A percentile compares a stretch with the other conserved stretches of the same genome.
Conservation (phyloP, 2,329 filamentous ascomycete genomes). For the Phaeoacremonium minimum region DNA sequence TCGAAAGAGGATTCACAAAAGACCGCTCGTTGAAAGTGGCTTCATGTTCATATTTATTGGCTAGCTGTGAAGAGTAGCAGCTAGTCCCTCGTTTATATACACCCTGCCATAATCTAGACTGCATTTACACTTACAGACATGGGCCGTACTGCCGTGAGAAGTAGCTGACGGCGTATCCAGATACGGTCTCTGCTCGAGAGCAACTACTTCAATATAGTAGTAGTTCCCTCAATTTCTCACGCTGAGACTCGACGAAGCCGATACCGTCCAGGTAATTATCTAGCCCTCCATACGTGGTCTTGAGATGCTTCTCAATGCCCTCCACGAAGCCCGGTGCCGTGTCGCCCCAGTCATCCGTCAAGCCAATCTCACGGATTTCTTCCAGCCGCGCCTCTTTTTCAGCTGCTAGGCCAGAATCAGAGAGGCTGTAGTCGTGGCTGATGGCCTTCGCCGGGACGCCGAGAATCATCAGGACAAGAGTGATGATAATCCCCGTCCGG, state of each 20-base stretch:
- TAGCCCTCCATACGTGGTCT: conserved; percentile 61
- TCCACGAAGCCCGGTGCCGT: conserved; percentile 63
- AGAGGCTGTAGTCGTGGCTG: conserved; percentile 67
- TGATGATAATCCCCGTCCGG: conserved; percentile 68
- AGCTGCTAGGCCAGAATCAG: conserved; percentile 50
- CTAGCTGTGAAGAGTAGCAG: too few species aligned
- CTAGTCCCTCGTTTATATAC: too few species aligned
- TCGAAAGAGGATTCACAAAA: too few species aligned
- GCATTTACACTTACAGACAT: too few species aligned
- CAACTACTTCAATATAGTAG: conserved; percentile 31
- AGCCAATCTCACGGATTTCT: conserved; percentile 67
- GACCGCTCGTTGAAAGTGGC: too few species aligned
- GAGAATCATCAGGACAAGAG: conserved; percentile 64
- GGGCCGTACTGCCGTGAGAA: too few species aligned
- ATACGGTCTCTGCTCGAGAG: too few species aligned
- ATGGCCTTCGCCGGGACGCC: conserved; percentile 55
- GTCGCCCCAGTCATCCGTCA: conserved; percentile 68
- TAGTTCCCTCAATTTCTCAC: conserved; percentile 32
- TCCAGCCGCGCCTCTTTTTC: conserved; percentile 60
- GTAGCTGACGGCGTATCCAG: too few species aligned
- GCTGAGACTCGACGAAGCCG: conserved; percentile 47
- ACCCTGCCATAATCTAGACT: too few species aligned
- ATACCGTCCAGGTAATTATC: conserved; percentile 60
- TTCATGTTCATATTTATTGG: too few species aligned
- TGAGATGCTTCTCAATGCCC: conserved; percentile 53